Base-by-base conservation (phyloP, 371 early-diverging fungal genomes). In the Haplosporangium sp. region DNA sequence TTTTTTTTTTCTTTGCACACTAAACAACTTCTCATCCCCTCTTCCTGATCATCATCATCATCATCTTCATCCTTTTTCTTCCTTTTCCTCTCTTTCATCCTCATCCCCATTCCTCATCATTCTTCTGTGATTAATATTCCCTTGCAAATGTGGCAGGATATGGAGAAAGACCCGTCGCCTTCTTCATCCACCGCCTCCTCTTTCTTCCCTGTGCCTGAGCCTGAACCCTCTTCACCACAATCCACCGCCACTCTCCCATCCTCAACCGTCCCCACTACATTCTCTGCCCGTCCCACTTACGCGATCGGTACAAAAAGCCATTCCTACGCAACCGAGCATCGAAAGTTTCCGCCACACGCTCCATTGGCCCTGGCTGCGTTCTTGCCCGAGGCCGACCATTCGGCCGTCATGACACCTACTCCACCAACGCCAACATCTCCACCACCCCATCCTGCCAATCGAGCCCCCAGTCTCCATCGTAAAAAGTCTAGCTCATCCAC, bases 261-360 rank as follows among this genome's bases (percentile, higher is more conserved):
- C n/a, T 42, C 77, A 1, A 42, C 67, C 51, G 18, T 71, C n/a
- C 71, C 77, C 40, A 51, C 55, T 29, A 57, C 57, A 52, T 67
- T 66, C 55, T 50, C 71, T 29, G 46, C 64, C 43, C 23, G 57
- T 1, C 68, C 72, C 3, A 61, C 72, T 56, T 71, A 71, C 41
- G 64, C 79, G 37, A 76, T 69, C 47, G 76, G 76, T 55, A 75
- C 76, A 9, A 61, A 53, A 48, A 75, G 76, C 63, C 69, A 69
- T 36, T 64, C 76, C 38, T 75, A 66, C 62, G 57, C 70, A 16
- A 66, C 62, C 13, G 70, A 66, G 18, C 56, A 59, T 37, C 70
- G 62, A 58, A 69, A 65, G 55, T 57, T 70, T 29, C 37, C 36
- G 10, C 67, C 55, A 2, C 41, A 48, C 18, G 46, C 63, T 13